Evolutionary conservation across 148 eudicot genomes (phyloP), one percentile per base, ranked within the genome.

Genomic region (Persicaria maculosa): DNA sequence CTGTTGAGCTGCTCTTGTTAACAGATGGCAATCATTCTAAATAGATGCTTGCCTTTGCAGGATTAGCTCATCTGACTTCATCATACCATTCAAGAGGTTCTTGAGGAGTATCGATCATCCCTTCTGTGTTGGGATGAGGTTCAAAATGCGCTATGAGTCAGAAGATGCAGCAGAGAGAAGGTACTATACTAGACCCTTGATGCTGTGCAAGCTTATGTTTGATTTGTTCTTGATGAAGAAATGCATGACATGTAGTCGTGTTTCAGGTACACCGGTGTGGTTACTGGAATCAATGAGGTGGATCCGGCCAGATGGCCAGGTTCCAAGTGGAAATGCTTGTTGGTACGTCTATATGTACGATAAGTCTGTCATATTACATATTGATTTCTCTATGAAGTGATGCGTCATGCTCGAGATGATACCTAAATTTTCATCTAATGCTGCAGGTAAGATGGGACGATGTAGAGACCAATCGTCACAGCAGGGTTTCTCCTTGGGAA

Each of bases 401-500:
- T 61, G 40, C 40, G 3, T 31, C 40, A 31, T 31, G 40, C 40
- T 31, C 40, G 40, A 31, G 40, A 31, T 58, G 65, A 22, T n/a
- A 9, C 65, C 31, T 10, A 40, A 12, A 12, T 4, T 40, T 11
- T 12, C 19, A 40, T 65, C 70, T 44, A 73, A 59, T 78, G 74
- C 40, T 77, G 74, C 91, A 96, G 99, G 99, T 96, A 48, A 84
- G 97, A 83, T 96, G 99, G 99, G 99, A 95, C 78, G 94, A 91
- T 80, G 77, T 78, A 55, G 97, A 92, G 74, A 79, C 76, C 50
- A 80, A 83, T 47, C 86, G 89, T 70, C 96, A 84, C 71, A 88
- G 91, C 75, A 87, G 97, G 85, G 92, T 96, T 43, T 96, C 99
- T 62, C 99, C 99, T 25, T 96, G 99, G 99, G 99, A 92, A 77